Conservation (phyloP, 2,329 filamentous ascomycete genomes). For the Biscogniauxia sp. region DNA sequence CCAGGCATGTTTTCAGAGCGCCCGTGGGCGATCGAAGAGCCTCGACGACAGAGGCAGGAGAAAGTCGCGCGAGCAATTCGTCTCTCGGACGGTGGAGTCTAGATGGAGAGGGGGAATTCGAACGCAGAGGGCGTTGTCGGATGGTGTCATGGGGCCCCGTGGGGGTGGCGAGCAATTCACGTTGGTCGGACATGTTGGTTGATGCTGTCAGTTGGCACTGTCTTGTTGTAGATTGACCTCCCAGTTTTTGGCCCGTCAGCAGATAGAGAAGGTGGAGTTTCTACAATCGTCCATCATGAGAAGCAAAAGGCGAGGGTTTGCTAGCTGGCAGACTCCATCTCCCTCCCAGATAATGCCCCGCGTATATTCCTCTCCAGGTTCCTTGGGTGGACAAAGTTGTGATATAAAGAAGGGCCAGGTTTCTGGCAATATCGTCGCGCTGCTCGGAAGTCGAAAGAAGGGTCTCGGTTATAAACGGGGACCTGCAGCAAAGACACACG, state of each 20-base stretch:
- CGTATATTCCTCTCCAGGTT: conserved; percentile 11
- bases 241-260: conserved; percentile 18
- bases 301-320: conserved; percentile 12
- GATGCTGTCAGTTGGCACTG: conserved; percentile 25
- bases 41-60: conserved; percentile 59
- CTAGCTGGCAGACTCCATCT: conserved; percentile 24
- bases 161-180: conserved; percentile 29
- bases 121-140: conserved; percentile 40
- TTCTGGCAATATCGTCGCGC: conserved; percentile 17
- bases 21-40: conserved; percentile 55
- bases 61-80: conserved; percentile 60
- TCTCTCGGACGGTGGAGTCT: conserved; percentile 46
- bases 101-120: conserved; percentile 44
- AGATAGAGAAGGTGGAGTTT: conserved; percentile 12
- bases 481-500: conserved; percentile 11
- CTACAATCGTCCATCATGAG: conserved; percentile 26
- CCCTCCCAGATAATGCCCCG: conserved; percentile 15
- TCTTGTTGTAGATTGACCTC: conserved; percentile 17
- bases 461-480: conserved; percentile 20
- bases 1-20: conserved; percentile 57
- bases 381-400: conserved; percentile 3
- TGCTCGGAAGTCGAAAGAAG: conserved; percentile 22
- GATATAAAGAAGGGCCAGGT: conserved; percentile 13
- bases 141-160: conserved; percentile 37
- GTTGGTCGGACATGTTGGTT: conserved; percentile 33